Evolutionary conservation across 768 basidiomycete species (phyloP).

Genomic region (Phaeotremella skinneri): DNA sequence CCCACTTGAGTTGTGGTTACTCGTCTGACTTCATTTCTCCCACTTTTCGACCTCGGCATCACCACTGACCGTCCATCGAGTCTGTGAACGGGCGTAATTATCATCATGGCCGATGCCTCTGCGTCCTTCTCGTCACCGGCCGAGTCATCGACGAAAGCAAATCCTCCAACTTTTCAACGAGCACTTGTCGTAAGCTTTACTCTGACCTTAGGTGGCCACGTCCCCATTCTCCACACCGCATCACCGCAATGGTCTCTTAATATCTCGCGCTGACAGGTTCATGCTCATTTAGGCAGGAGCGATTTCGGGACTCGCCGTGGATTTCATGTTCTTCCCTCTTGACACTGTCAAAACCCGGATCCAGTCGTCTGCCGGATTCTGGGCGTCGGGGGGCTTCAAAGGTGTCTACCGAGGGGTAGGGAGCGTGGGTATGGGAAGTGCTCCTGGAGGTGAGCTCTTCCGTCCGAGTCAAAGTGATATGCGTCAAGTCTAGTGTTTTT

Average conservation of each 20-base stretch:
- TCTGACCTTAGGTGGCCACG: too few relatives aligned
- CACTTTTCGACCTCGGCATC: too few relatives aligned
- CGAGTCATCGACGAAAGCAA: too few relatives aligned
- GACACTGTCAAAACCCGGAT: slow-evolving; percentile 96
- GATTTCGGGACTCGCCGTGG: slow-evolving; percentile 86
- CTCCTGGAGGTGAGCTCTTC: slow-evolving; percentile 74
- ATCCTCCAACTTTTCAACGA: slow-evolving; percentile 33
- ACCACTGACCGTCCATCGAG: too few relatives aligned
- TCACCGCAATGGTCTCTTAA: too few relatives aligned
- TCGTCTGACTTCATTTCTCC: background rate
- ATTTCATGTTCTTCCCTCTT: slow-evolving; percentile 92
- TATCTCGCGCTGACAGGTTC: slow-evolving; percentile 1
- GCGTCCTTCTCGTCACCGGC: too few relatives aligned
- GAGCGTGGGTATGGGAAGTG: slow-evolving; percentile 89
- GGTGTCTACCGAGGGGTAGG: slow-evolving; percentile 92
- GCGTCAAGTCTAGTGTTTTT: background rate
- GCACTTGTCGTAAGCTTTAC: slow-evolving; percentile 32
- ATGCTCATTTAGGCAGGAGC: slow-evolving; percentile 67
- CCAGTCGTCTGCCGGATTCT: slow-evolving; percentile 83
- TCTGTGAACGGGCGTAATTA: too few relatives aligned
- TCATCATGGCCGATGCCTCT: too few relatives aligned
- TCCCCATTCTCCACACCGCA: background rate
- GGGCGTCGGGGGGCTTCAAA: slow-evolving; percentile 76
- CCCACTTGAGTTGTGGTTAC: too few relatives aligned
- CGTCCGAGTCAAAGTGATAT: slow-evolving; percentile 1